Percentiles rank a stretch among this genome's conserved stretches.
phyloP scores from a whole-genome alignment of 73 alveolate genomes.

The Symbiodinium natans region DNA sequence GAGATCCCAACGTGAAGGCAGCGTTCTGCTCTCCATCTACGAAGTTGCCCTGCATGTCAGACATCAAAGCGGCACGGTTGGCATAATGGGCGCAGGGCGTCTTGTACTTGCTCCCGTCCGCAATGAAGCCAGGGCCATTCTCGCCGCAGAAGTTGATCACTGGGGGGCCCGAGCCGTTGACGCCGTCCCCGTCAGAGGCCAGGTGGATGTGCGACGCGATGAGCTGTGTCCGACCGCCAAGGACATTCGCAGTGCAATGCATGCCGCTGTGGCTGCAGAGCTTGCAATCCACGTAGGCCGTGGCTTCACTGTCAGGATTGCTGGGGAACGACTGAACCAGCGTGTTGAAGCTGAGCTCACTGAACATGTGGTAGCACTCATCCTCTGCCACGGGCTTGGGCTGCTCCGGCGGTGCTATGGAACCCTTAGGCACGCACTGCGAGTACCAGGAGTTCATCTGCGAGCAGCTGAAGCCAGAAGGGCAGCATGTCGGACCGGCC shows the following conservation, averaged over 20 bases:
- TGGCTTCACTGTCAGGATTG: not conserved
- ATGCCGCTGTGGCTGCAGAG: slow-evolving; percentile 1
- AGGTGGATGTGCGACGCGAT: not conserved
- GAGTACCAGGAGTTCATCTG: not conserved
- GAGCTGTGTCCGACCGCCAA: too few species aligned
- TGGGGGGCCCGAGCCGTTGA: not conserved
- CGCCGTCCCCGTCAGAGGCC: not conserved
- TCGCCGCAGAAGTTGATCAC: not conserved
- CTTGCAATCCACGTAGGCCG: slow-evolving; percentile 20
- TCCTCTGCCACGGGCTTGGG: not conserved
- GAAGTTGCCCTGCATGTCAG: not conserved
- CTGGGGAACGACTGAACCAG: slow-evolving; percentile 6
- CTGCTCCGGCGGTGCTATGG: not conserved
- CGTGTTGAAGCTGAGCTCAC: slow-evolving; percentile 2
- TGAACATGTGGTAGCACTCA: not conserved
- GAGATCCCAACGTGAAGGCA: slow-evolving; percentile 15
- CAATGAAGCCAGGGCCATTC: not conserved
- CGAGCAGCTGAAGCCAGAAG: not conserved
- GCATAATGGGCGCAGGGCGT: not conserved
- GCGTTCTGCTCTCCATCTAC: not conserved
- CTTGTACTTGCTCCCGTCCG: not conserved
- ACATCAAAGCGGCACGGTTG: not conserved
- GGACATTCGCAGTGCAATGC: slow-evolving; percentile 1
- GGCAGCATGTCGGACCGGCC: not conserved
- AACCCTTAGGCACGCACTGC: not conserved